These are phyloP conservation scores for Furcasterigmium furcatum DNA, from an alignment of 2,329 filamentous ascomycete species.

Conservation along the genomic window DNA sequence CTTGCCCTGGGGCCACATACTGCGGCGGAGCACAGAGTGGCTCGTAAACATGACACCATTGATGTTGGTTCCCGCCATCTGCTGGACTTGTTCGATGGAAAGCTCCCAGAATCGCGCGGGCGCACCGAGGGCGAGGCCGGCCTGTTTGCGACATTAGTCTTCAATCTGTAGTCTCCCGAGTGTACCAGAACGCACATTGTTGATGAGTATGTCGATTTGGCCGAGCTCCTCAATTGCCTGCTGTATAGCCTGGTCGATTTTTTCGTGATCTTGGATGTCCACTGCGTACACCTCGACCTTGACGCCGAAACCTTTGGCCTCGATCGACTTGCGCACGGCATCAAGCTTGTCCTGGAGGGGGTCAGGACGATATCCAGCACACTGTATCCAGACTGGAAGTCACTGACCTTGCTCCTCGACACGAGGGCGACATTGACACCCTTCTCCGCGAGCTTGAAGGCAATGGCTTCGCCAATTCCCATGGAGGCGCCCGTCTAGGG, in stretches of 20 bases:
- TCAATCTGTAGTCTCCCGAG: too few species aligned
- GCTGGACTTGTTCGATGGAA: conserved; percentile 33
- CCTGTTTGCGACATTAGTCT: conserved; percentile 21
- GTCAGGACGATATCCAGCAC: background rate
- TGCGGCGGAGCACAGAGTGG: conserved; percentile 38
- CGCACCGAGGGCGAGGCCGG: conserved; percentile 42
- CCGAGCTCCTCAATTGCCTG: conserved; percentile 25
- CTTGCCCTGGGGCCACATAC: conserved; percentile 30
- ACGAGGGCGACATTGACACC: conserved; percentile 37
- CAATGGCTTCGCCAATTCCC: conserved; percentile 45
- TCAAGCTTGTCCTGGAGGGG: conserved; percentile 13
- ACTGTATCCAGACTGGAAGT: background rate
- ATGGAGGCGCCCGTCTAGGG: conserved; percentile 34
- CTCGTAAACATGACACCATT: conserved; percentile 43
- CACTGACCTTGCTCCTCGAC: conserved; percentile 28
- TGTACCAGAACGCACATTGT: too few species aligned
- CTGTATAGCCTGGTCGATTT: conserved; percentile 23
- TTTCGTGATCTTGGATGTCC: conserved; percentile 26
- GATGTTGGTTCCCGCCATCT: conserved; percentile 45
- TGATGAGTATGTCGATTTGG: conserved; percentile 40
- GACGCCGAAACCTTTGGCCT: conserved; percentile 6
- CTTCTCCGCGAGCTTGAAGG: conserved; percentile 29
- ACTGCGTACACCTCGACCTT: conserved; percentile 7
- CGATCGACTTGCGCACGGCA: conserved; percentile 13
- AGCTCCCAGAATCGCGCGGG: conserved; percentile 37